Conservation (phyloP, 106 monocot species). For the Acanthochlamys bracteata region DNA sequence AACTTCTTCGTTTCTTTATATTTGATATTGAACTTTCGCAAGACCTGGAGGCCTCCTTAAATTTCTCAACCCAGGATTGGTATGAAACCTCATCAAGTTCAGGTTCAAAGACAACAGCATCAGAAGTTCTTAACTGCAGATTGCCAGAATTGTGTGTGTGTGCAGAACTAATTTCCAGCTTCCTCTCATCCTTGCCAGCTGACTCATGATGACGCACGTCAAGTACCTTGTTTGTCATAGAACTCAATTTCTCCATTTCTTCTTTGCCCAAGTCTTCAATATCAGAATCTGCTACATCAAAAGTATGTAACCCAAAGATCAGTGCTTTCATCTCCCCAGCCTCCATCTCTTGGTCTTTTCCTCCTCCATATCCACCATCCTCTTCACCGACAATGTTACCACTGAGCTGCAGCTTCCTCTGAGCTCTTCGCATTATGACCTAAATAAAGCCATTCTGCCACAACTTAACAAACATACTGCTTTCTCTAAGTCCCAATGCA, state of each 20-base stretch:
- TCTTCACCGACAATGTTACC: constrained; percentile 52
- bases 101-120: constrained; percentile 30
- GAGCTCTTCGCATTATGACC: constrained; percentile 94
- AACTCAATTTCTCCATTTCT: constrained; percentile 37
- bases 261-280: constrained; percentile 23
- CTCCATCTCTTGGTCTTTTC: constrained; percentile 32
- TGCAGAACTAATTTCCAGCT: constrained; percentile 60
- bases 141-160: constrained; percentile 14
- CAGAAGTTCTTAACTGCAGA: constrained; percentile 12
- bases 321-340: constrained; percentile 61
- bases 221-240: constrained; percentile 64
- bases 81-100: constrained; percentile 75
- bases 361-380: constrained; percentile 17
- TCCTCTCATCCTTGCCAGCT: constrained; percentile 32
- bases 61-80: constrained; percentile 84
- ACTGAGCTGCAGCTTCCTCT: constrained; percentile 83
- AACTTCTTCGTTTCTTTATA: constrained; percentile 23
- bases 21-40: constrained; percentile 21
- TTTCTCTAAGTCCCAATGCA: too few relatives aligned
- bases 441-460: constrained; percentile 9
- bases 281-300: constrained; percentile 45
- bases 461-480: too few relatives aligned
- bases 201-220: constrained; percentile 36
- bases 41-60: constrained; percentile 53
- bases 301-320: constrained; percentile 70